A percentile compares a stretch with the other conserved stretches of the same genome.
Conservation (phyloP, 2,329 filamentous ascomycete species). For the Scolecobasidium constrictum region DNA sequence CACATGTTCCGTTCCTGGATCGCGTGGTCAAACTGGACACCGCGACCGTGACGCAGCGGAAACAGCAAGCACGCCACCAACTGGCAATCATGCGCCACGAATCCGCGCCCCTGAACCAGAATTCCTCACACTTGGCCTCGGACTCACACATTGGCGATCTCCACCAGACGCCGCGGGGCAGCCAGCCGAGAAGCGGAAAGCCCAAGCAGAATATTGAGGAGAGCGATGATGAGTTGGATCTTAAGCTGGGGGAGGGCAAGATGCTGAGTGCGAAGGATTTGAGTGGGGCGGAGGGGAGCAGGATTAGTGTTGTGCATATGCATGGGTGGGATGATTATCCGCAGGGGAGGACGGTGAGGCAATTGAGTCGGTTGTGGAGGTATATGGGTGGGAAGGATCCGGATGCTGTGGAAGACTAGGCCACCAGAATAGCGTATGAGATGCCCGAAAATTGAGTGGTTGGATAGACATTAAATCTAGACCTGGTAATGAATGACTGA, state of each 20-base stretch:
- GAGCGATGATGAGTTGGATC: slow-evolving; percentile 1
- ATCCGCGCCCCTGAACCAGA: not conserved
- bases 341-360: slow-evolving; percentile 10
- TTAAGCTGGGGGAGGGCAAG: slow-evolving; percentile 6
- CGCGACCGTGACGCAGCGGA: slow-evolving; percentile 9
- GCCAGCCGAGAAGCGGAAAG: not conserved
- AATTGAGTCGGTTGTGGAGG: slow-evolving; percentile 12
- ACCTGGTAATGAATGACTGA: too few relatives aligned
- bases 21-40: slow-evolving; percentile 10
- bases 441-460: too few relatives aligned
- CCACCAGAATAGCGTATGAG: too few relatives aligned
- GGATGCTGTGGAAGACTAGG: too few relatives aligned
- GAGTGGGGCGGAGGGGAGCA: slow-evolving; percentile 6
- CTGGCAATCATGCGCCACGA: slow-evolving; percentile 6
- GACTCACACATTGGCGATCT: not conserved
- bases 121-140: slow-evolving; percentile 2
- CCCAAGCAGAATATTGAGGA: not conserved
- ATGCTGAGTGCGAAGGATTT: slow-evolving; percentile 7
- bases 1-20: slow-evolving; percentile 9
- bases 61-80: slow-evolving; percentile 4
- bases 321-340: slow-evolving; percentile 3
- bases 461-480: too few relatives aligned
- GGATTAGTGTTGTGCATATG: slow-evolving; percentile 5
- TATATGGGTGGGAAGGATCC: slow-evolving; percentile 10
- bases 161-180: not conserved